Evolutionary conservation across 1,139 yeast species (phyloP), one percentile per base, ranked within the genome.

Genomic region (Debaryomycetaceae sp.): DNA sequence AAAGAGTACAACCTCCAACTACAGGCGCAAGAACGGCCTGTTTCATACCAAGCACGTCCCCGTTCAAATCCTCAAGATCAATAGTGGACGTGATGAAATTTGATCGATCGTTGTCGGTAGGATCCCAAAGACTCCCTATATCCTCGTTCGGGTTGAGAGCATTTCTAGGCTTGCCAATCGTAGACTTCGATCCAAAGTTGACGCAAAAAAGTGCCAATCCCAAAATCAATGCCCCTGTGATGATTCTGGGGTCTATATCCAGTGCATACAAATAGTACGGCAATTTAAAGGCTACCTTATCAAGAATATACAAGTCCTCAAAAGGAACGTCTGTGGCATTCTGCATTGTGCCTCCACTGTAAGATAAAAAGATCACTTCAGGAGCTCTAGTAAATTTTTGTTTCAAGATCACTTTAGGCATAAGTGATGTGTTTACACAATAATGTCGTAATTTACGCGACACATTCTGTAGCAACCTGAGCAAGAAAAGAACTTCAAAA

Each of bases 21-120:
- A 78, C 46, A 0, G 84, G 83, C 58, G 75, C 55, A 7, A 59
- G 24, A 6, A 69, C 36, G 0, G 75, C 81, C 27, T 62, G 63
- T 13, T 43, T 44, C 23, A 60, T 39, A 11, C 42, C 35, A 5
- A 23, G 33, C 22, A 11, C 17, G 5, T 46, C 48, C 6, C 37
- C 41, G 24, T 52, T 50, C 5, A 54, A 42, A 22, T 46, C 14
- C 20, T 47, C 46, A 37, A 63, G 56, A 40, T 49, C 62, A 46
- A 42, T 50, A 44, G 44, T 58, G 48, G 41, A 57, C 17, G 42
- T 51, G 40, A 48, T 55, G 47, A 39, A 55, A 37, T 9, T 47
- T 6, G 63, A 58, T 7, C 49, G 50, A 47, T 76, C 80, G 36
- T 68, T 60, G 52, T 79, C 83, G 0, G 72, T 51, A 8, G 75